Percentiles rank a stretch among this genome's conserved stretches.
These are phyloP conservation scores for Dendrobium chrysotoxum DNA, from an alignment of 106 monocot genomes.

Conservation along the genomic window DNA sequence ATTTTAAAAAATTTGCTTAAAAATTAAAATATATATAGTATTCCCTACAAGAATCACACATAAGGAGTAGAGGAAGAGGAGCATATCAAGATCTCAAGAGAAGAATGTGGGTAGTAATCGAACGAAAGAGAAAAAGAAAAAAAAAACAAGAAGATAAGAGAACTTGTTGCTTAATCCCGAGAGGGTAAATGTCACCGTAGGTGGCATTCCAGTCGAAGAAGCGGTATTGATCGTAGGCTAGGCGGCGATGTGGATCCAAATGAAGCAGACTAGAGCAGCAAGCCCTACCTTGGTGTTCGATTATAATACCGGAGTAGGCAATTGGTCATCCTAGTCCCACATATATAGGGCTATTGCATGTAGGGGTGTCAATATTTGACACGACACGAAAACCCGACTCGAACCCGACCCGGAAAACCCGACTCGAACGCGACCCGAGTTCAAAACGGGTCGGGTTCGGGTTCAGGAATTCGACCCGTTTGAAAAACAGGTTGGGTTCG, in stretches of 20 bases:
- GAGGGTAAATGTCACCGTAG: constrained; percentile 36
- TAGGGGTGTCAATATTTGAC: too few relatives aligned
- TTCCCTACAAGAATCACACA: constrained; percentile 30
- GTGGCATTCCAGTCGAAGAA: constrained; percentile 46
- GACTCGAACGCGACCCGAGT: too few relatives aligned
- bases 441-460: too few relatives aligned
- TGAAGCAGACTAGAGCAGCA: neutral
- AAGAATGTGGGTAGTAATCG: neutral
- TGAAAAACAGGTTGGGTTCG: too few relatives aligned
- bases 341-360: too few relatives aligned
- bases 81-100: neutral
- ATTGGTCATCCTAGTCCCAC: neutral
- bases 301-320: neutral
- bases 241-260: neutral
- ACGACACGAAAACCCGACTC: too few relatives aligned
- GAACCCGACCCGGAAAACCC: too few relatives aligned
- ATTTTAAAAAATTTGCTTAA: too few relatives aligned
- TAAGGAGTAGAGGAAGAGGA: neutral
- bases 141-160: neutral
- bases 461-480: too few relatives aligned
- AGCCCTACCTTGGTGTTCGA: neutral
- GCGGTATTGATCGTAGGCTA: constrained; percentile 31
- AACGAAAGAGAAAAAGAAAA: neutral
- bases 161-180: constrained; percentile 51
- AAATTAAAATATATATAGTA: too few relatives aligned